Evolutionary conservation across 441 rosid species (phyloP).

Genomic region (Populus hybrid): DNA sequence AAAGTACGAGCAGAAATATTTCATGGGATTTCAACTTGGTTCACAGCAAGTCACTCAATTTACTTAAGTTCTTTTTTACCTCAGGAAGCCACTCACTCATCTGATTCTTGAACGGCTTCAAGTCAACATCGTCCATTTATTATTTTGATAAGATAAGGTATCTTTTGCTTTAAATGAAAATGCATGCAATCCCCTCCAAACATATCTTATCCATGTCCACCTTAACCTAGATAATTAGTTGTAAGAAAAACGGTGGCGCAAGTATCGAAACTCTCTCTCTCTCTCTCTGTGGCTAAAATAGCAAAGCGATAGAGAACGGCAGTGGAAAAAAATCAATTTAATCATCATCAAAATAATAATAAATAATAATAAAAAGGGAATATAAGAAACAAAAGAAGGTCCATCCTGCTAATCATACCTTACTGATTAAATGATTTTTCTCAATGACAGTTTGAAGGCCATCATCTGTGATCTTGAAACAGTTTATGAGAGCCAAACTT

Average conservation of each 20-base stretch:
- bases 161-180: not conserved
- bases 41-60: not conserved
- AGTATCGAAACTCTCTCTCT: not conserved
- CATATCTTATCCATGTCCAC: conserved; percentile 29
- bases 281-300: not conserved
- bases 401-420: conserved; percentile 36
- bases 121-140: not conserved
- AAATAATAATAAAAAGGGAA: not conserved
- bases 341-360: not conserved
- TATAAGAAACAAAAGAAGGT: not conserved
- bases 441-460: conserved; percentile 58
- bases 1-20: not conserved
- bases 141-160: not conserved
- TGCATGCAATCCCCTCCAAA: not conserved
- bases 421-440: conserved; percentile 51
- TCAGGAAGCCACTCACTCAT: not conserved
- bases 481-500: conserved; percentile 62
- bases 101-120: not conserved
- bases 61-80: not conserved
- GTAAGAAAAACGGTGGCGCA: conserved; percentile 34
- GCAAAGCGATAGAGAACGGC: not conserved
- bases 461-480: conserved; percentile 61
- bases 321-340: not conserved
- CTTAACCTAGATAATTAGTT: conserved; percentile 17
- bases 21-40: not conserved